Base-by-base conservation (phyloP, 163 green algal species). In the Scenedesmus sp. region DNA sequence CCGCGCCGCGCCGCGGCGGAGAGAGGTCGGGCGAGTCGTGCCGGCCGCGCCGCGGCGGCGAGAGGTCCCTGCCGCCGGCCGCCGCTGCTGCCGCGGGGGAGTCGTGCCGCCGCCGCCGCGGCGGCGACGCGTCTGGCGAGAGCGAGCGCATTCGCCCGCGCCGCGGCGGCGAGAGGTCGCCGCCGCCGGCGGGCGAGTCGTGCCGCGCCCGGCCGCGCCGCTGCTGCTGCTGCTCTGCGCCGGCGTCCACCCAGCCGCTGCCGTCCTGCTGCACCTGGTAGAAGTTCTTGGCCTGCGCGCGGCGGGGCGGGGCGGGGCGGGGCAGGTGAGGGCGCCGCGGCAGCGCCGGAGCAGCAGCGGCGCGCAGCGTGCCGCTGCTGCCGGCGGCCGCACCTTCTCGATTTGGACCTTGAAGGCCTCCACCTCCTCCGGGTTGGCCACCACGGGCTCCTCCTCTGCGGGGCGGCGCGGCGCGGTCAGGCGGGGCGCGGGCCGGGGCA, bases 401-500 rank as follows among this genome's bases (percentile, higher is more conserved):
- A 77, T 47, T 71, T 87, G 83, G 28, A 77, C 63, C 81, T 71
- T 80, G 17, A 87, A 63, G 7, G 81, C 63, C 57, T 85, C 81
- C 13, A 79, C 85, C 58, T 94, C 90, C 57, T 91, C 87, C 4
- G 81, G 67, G 36, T 94, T 95, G 15, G 85, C 89, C 57, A 94
- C 74, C 18, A 87, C 78, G 0, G 89, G 89, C 2, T 65, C 75
- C 28, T 91, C 90, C 90, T 82, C 65, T 71, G 45, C 47, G 24
- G 31, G 73, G n/a, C 36, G 20, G 60, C n/a, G 28, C 1, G 14
- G 18, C 4, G 1, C n/a, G 20, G 2, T 18, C 0, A 53, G 0
- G n/a, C 17, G 6, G 5, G 24, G 33, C 34, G 54, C 48, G 6
- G 42, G 6, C 7, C 15, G n/a, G 10, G 63, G 63, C 20, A 28